Evolutionary conservation across 352 stramenopile species (phyloP).

Genomic region (Pythium phragmiticola): DNA sequence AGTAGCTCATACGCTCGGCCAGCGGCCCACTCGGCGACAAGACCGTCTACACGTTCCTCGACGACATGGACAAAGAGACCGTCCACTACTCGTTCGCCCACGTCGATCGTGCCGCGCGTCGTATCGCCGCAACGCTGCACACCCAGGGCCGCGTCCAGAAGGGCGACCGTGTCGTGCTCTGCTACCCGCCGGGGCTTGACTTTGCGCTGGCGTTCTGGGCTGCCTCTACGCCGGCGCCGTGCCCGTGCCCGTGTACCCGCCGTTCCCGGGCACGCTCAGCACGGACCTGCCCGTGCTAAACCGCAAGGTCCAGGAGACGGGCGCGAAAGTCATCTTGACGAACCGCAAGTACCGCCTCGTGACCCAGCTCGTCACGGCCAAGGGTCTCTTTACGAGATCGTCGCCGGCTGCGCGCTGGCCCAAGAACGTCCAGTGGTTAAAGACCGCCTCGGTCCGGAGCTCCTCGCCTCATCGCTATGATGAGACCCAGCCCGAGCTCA

Average conservation of each 20-base stretch:
- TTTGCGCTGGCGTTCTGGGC: slow-evolving; percentile 78
- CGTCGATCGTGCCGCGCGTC: slow-evolving; percentile 54
- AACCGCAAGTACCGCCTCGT: slow-evolving; percentile 91
- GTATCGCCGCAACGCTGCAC: slow-evolving; percentile 62
- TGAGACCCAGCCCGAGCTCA: slow-evolving; percentile 41
- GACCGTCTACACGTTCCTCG: slow-evolving; percentile 81
- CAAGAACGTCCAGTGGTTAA: slow-evolving; percentile 66
- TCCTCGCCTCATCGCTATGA: slow-evolving; percentile 54
- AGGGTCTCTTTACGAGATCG: slow-evolving; percentile 16
- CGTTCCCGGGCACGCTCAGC: slow-evolving; percentile 64
- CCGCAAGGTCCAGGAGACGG: slow-evolving; percentile 84
- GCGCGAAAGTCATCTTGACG: slow-evolving; percentile 93
- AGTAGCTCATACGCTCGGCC: slow-evolving; percentile 51
- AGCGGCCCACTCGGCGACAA: slow-evolving; percentile 49
- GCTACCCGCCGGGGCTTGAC: slow-evolving; percentile 72
- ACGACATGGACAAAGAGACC: slow-evolving; percentile 61
- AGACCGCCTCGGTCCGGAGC: slow-evolving; percentile 60
- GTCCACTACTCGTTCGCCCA: slow-evolving; percentile 77
- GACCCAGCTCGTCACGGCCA: slow-evolving; percentile 90
- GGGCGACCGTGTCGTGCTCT: slow-evolving; percentile 76
- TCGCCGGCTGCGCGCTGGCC: slow-evolving; percentile 35
- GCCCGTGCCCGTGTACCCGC: slow-evolving; percentile 75
- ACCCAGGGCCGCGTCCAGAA: slow-evolving; percentile 44
- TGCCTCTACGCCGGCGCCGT: slow-evolving; percentile 75
- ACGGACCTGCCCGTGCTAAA: slow-evolving; percentile 84